These are phyloP conservation scores for Aspergillus flavus DNA, from an alignment of 2,329 filamentous ascomycete genomes.

Conservation along the genomic window DNA sequence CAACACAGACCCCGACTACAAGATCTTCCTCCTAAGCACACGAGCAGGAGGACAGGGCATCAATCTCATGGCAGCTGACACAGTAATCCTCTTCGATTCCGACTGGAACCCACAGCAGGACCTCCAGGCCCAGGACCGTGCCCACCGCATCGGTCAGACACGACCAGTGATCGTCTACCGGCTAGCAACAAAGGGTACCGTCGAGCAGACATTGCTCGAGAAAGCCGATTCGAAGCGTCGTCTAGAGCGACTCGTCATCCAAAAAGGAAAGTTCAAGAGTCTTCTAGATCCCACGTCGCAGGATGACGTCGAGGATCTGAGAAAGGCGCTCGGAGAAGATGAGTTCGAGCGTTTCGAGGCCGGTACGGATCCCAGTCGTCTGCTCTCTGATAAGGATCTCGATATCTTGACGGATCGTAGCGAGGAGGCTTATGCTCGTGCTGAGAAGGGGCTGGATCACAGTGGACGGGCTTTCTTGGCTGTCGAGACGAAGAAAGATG, in stretches of 20 bases:
- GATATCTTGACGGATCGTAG: slow-evolving; percentile 76
- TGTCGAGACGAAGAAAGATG: slow-evolving; percentile 73
- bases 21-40: slow-evolving; percentile 85
- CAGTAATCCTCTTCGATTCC: slow-evolving; percentile 86
- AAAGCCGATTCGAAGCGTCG: slow-evolving; percentile 90
- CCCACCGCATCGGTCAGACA: slow-evolving; percentile 91
- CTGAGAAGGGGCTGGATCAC: slow-evolving; percentile 74
- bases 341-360: slow-evolving; percentile 70
- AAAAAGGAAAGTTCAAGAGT: slow-evolving; percentile 81
- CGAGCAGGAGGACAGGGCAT: slow-evolving; percentile 93
- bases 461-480: slow-evolving; percentile 64
- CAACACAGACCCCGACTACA: slow-evolving; percentile 66
- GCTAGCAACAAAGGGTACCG: slow-evolving; percentile 87
- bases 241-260: slow-evolving; percentile 92
- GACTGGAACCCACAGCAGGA: slow-evolving; percentile 98
- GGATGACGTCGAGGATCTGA: slow-evolving; percentile 63
- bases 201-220: slow-evolving; percentile 83
- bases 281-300: slow-evolving; percentile 60
- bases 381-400: slow-evolving; percentile 77
- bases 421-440: slow-evolving; percentile 67
- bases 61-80: slow-evolving; percentile 88
- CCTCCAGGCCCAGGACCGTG: slow-evolving; percentile 92
- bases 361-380: slow-evolving; percentile 55
- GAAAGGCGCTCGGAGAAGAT: slow-evolving; percentile 67
- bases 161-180: slow-evolving; percentile 91